These are phyloP conservation scores for Sphaerostilbella broomeana DNA, from an alignment of 2,329 filamentous ascomycete species.

Conservation along the genomic window DNA sequence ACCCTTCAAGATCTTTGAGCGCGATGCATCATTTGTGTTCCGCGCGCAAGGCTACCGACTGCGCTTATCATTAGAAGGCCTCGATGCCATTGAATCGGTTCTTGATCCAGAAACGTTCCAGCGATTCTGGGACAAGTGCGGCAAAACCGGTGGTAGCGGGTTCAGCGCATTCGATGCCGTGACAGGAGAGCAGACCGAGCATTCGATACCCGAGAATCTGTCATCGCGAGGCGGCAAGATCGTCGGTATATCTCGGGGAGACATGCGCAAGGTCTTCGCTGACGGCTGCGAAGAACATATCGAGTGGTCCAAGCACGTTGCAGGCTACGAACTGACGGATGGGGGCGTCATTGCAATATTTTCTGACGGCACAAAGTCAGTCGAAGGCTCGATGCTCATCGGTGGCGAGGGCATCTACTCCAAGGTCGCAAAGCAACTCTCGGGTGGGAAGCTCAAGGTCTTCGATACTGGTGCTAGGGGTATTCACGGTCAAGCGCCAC, in stretches of 20 bases:
- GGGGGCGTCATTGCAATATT: slow-evolving; percentile 52
- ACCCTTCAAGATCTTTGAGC: slow-evolving; percentile 52
- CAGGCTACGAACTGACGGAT: slow-evolving; percentile 49
- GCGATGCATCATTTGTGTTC: slow-evolving; percentile 42
- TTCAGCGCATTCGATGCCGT: slow-evolving; percentile 45
- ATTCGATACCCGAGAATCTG: slow-evolving; percentile 29
- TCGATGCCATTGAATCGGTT: slow-evolving; percentile 55
- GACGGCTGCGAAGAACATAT: slow-evolving; percentile 49
- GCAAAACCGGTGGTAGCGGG: slow-evolving; percentile 53
- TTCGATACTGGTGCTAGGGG: slow-evolving; percentile 58
- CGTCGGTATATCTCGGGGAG: slow-evolving; percentile 55
- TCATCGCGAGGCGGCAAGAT: slow-evolving; percentile 50
- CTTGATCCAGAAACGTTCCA: slow-evolving; percentile 41
- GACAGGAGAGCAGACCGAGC: slow-evolving; percentile 40
- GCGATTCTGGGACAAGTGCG: slow-evolving; percentile 52
- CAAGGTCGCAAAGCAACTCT: slow-evolving; percentile 53
- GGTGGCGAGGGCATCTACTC: slow-evolving; percentile 59
- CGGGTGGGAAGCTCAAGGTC: slow-evolving; percentile 49
- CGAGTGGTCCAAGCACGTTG: slow-evolving; percentile 49
- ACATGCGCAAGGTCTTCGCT: slow-evolving; percentile 55
- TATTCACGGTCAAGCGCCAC: slow-evolving; percentile 60
- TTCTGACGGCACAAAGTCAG: slow-evolving; percentile 51
- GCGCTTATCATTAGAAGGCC: slow-evolving; percentile 48
- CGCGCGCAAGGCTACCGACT: slow-evolving; percentile 58
- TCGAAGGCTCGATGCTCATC: slow-evolving; percentile 52